Conservation (phyloP, 2,329 filamentous ascomycete genomes). For the Colletotrichum noveboracense region DNA sequence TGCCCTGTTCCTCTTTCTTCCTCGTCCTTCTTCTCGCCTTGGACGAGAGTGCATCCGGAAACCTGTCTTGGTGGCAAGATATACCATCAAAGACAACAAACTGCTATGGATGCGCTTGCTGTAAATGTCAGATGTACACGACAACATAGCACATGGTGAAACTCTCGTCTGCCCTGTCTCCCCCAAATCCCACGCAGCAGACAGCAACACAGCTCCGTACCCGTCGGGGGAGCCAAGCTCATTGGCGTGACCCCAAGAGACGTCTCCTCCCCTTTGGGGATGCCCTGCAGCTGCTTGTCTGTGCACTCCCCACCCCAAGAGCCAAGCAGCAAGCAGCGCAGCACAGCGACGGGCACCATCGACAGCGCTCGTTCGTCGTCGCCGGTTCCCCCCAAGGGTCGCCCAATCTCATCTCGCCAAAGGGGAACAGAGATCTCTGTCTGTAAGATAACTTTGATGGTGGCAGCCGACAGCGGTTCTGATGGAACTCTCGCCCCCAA, state of each 20-base stretch:
- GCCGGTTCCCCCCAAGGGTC: neutral
- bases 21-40: neutral
- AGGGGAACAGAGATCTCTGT: neutral
- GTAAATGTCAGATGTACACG: neutral
- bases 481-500: neutral
- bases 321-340: neutral
- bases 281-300: constrained; percentile 17
- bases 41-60: neutral
- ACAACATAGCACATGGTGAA: constrained; percentile 17
- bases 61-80: neutral
- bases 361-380: neutral
- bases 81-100: neutral
- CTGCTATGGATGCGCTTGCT: neutral
- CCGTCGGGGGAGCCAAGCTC: constrained; percentile 14
- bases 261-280: neutral
- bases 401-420: constrained; percentile 3
- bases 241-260: constrained; percentile 9
- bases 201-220: neutral
- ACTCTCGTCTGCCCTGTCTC: neutral
- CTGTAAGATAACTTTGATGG: neutral
- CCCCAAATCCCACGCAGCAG: neutral
- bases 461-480: neutral
- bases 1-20: neutral
- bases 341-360: neutral
- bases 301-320: neutral